Base-by-base conservation (phyloP, 495 filamentous ascomycete genomes). In the Aspergillus steynii region DNA sequence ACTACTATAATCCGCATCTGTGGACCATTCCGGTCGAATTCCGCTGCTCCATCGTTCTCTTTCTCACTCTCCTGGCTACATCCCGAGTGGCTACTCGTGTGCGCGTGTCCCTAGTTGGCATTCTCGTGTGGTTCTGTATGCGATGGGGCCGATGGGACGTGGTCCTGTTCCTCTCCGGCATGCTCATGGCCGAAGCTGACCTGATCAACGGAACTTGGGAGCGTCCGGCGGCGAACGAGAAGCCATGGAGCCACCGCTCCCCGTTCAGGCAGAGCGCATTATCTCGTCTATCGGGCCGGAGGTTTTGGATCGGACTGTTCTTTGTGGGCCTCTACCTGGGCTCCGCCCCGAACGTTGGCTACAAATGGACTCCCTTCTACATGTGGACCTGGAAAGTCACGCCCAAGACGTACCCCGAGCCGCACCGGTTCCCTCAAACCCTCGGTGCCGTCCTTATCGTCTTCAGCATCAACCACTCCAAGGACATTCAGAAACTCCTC, bases 11-110 rank as follows among this genome's bases (percentile, higher is more conserved):
- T 55, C 82, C 86, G 5, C 86, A 89, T 61, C 74, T 90, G 0
- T 90, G 88, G 88, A 90, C 88, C 28, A 88, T 90, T n/a, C 87
- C 88, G 0, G 81, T 90, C 29, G 88, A 90, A 67, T 88, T 89
- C 61, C 77, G 85, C 54, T 81, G 81, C 60, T 88, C 85, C 8
- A 82, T 90, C 61, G 74, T 88, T 51, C 77, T 90, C 4, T 90
- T 90, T 69, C 65, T 88, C 50, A 77, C 79, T 1, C 76, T 85
- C 29, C 61, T 89, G 3, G 87, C 80, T 8, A 75, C 86, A 12
- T 81, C 83, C 6, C 78, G 83, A 28, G 71, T 85, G 10, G 66
- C 69, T 34, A 63, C 80, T n/a, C 58, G 68, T 3, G 62, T 85
- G 7, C 79, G 85, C 4, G 72, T 86, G 57, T 60, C 68, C 0